Conservation (phyloP, 177 flowering plant genomes). For the Vitis hybrid region DNA sequence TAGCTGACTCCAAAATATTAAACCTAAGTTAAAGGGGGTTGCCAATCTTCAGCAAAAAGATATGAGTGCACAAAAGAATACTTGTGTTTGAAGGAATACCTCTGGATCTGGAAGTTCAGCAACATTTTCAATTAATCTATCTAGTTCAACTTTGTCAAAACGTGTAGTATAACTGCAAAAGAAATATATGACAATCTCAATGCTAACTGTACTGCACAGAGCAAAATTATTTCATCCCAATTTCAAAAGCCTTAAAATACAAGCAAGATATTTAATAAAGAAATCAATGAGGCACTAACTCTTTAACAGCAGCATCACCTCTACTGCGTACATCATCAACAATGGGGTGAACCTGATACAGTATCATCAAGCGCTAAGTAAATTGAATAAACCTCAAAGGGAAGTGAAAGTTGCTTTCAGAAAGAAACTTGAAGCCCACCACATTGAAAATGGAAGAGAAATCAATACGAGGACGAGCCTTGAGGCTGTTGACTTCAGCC, state of each 20-base stretch:
- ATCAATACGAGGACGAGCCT: slow-evolving; percentile 93
- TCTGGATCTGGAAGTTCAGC: slow-evolving; percentile 78
- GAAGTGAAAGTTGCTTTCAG: not conserved
- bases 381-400: not conserved
- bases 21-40: not conserved
- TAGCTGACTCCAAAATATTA: not conserved
- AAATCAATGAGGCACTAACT: slow-evolving; percentile 55
- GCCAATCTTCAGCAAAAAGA: not conserved
- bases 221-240: not conserved
- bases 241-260: not conserved
- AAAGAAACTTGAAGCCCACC: slow-evolving; percentile 38
- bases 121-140: slow-evolving; percentile 61
- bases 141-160: slow-evolving; percentile 81
- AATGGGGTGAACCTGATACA: slow-evolving; percentile 76
- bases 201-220: not conserved
- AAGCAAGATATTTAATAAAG: not conserved
- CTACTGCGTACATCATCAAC: slow-evolving; percentile 80
- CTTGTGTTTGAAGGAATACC: slow-evolving; percentile 32
- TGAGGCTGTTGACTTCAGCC: slow-evolving; percentile 58
- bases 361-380: not conserved
- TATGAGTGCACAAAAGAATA: too few relatives aligned
- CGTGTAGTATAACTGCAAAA: slow-evolving; percentile 69
- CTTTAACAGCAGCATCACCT: slow-evolving; percentile 90
- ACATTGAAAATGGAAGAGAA: slow-evolving; percentile 76
- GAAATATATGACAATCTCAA: not conserved